Conservation (phyloP, 306 rosid species). For the Vigna unguiculata region DNA sequence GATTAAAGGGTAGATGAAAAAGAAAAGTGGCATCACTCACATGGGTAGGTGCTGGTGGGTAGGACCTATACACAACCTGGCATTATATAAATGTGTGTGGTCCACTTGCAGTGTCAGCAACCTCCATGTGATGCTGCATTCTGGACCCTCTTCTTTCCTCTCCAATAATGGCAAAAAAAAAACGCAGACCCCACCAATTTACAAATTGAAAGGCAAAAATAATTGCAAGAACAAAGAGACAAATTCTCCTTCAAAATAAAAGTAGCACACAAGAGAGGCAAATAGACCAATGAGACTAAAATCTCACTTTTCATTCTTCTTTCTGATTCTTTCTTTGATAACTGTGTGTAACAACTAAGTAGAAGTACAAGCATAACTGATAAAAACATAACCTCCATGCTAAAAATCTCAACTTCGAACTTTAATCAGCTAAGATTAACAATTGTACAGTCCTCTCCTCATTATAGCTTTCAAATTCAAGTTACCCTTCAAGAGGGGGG, state of each 20-base stretch:
- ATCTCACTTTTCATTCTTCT: conserved; percentile 49
- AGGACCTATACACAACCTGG: conserved; percentile 68
- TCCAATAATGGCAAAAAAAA: conserved; percentile 48
- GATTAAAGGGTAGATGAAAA: conserved; percentile 11
- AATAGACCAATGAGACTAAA: conserved; percentile 44
- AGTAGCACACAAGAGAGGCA: not conserved
- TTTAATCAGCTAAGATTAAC: conserved; percentile 39
- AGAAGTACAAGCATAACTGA: conserved; percentile 46
- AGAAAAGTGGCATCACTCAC: conserved; percentile 63
- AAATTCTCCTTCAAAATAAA: conserved; percentile 47
- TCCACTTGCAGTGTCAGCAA: conserved; percentile 67
- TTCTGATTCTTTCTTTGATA: conserved; percentile 55
- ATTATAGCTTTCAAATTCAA: conserved; percentile 34
- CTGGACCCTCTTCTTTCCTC: conserved; percentile 49
- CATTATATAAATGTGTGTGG: conserved; percentile 55
- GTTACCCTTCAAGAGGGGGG: conserved; percentile 37
- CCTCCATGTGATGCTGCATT: conserved; percentile 66
- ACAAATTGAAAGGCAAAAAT: conserved; percentile 28
- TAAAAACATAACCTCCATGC: conserved; percentile 33
- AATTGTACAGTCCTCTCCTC: conserved; percentile 39
- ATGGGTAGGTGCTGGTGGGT: conserved; percentile 54
- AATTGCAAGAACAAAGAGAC: conserved; percentile 48
- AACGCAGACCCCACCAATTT: conserved; percentile 48
- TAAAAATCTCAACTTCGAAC: conserved; percentile 39
- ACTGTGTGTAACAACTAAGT: conserved; percentile 50